Evolutionary conservation across 2,329 filamentous ascomycete genomes (phyloP), one percentile per base, ranked within the genome.

Genomic region (Ustilaginoidea virens): DNA sequence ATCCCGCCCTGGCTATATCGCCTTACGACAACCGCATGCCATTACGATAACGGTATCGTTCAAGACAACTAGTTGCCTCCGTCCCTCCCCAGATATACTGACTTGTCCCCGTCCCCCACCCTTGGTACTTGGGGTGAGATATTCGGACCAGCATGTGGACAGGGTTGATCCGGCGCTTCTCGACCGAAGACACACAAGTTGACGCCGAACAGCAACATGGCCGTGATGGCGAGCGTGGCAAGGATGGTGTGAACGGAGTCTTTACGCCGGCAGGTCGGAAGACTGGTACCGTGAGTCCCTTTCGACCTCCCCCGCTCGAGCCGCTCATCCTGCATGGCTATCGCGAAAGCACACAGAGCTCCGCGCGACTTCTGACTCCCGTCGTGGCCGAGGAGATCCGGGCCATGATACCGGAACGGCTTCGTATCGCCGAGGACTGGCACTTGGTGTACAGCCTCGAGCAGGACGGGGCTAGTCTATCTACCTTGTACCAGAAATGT

Each of bases 361-460:
- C 62, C 20, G 74, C 72, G 26, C 68, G 71, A 39, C 60, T 96
- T 30, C 63, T 98, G 32, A 77, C 67, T 12, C 60, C 62, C 28
- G 67, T 74, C 8, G 60, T 96, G 17, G 90, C 87, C 3, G 90
- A 96, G 56, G 90, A 96, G 58, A 93, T 96, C 33, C 69, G 90
- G 27, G 69, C 92, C 22, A 74, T 96, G 44, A 61, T 96, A 14
- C 90, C 90, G 1, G 74, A 92, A 39, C 68, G 90, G 27, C 57
- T 96, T 35, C 82, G 92, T 52, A 73, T 98, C 25, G 71, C 78
- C 35, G 86, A 94, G 41, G 72, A 78, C 36, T 98, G 90, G 90
- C 67, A 66, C 30, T 58, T 96, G 28, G 68, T 78, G 21, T 98
- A 96, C 56, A 92, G 82, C 39, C 62, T 98, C 20, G 86, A 93